These are phyloP conservation scores for Uncinocarpus reesii DNA, from an alignment of 2,329 filamentous ascomycete species.

Conservation along the genomic window DNA sequence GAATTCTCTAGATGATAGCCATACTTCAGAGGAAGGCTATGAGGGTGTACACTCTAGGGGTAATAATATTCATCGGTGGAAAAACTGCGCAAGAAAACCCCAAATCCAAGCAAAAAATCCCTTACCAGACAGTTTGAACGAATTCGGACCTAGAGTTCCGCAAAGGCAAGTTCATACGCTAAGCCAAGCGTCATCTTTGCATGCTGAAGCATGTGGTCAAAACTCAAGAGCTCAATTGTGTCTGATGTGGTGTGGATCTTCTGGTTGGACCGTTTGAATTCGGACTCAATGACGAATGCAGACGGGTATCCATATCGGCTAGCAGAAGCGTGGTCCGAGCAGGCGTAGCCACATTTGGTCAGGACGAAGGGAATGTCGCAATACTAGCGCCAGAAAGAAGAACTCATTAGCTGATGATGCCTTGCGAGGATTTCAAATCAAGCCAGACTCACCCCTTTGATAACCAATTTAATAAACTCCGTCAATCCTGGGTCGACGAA, in stretches of 20 bases:
- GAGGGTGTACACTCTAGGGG: neutral
- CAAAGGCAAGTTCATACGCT: constrained; percentile 70
- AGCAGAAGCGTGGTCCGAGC: constrained; percentile 58
- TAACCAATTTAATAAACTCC: constrained; percentile 79
- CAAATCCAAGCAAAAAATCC: neutral
- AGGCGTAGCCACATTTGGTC: constrained; percentile 82
- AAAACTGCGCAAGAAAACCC: neutral
- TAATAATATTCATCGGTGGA: neutral
- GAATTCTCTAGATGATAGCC: too few relatives aligned
- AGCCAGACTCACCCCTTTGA: constrained; percentile 49
- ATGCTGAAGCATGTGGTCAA: constrained; percentile 88
- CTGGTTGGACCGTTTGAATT: constrained; percentile 52
- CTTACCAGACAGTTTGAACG: too few relatives aligned
- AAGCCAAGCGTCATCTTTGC: constrained; percentile 72
- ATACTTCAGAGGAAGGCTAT: too few relatives aligned
- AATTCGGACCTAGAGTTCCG: constrained; percentile 2
- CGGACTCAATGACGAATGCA: constrained; percentile 54
- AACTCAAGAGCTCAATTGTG: constrained; percentile 60
- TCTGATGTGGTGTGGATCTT: constrained; percentile 67
- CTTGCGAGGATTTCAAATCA: too few relatives aligned
- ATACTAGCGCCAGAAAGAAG: constrained; percentile 48
- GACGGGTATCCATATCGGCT: constrained; percentile 56
- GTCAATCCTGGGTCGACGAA: constrained; percentile 77
- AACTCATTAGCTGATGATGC: neutral
- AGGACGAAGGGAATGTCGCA: constrained; percentile 78